Evolutionary conservation across 768 basidiomycete species (phyloP).

Genomic region (Daedaleopsis sinensis): DNA sequence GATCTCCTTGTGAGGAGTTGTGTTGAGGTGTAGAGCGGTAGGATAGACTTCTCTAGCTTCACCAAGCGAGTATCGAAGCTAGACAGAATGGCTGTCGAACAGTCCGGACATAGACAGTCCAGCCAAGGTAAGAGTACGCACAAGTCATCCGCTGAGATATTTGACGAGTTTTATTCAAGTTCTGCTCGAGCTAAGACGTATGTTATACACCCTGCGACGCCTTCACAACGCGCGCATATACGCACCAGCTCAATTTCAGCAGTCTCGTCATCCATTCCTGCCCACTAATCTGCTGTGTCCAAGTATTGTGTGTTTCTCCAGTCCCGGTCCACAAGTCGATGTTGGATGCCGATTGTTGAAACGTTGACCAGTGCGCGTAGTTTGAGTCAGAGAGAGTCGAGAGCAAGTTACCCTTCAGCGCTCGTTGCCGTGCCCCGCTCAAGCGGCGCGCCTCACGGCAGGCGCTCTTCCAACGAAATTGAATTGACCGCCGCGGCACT

Average conservation of each 20-base stretch:
- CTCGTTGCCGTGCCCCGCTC: too few relatives aligned
- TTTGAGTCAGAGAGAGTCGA: too few relatives aligned
- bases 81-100: conserved; percentile 67
- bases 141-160: conserved; percentile 87
- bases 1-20: conserved; percentile 73
- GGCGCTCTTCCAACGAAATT: too few relatives aligned
- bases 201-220: neutral
- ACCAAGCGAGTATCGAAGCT: conserved; percentile 83
- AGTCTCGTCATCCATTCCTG: conserved; percentile 58
- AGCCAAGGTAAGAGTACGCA: conserved; percentile 38
- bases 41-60: conserved; percentile 83
- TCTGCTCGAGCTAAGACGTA: conserved; percentile 71
- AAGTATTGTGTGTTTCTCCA: too few relatives aligned
- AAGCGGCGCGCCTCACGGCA: too few relatives aligned
- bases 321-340: too few relatives aligned
- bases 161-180: conserved; percentile 82
- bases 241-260: conserved; percentile 75
- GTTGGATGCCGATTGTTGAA: too few relatives aligned
- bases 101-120: conserved; percentile 2
- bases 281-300: too few relatives aligned
- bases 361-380: too few relatives aligned
- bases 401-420: too few relatives aligned
- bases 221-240: neutral
- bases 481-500: too few relatives aligned
- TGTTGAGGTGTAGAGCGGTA: conserved; percentile 79